Conservation (phyloP, 2,329 filamentous ascomycete species). For the Epicoccum nigrum region DNA sequence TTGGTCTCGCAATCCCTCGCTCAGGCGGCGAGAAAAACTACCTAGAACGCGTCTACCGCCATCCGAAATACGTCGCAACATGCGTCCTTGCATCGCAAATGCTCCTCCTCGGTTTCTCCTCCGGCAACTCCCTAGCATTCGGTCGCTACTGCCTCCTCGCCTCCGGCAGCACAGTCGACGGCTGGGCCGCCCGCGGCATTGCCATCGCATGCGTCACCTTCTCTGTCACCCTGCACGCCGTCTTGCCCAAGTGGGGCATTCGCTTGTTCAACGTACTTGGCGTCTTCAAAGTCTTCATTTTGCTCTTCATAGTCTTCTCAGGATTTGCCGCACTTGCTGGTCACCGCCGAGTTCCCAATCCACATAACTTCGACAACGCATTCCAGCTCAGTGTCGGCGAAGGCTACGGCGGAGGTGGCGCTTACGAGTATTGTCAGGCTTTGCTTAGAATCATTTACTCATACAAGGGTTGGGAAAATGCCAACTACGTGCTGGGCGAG, state of each 20-base stretch:
- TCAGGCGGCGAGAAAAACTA: constrained; percentile 72
- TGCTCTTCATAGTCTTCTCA: constrained; percentile 66
- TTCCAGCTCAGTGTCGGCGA: constrained; percentile 55
- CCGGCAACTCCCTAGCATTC: constrained; percentile 64
- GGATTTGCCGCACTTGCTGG: constrained; percentile 51
- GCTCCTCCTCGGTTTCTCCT: constrained; percentile 66
- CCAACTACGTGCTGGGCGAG: constrained; percentile 66
- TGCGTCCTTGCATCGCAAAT: constrained; percentile 66
- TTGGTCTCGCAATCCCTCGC: constrained; percentile 66
- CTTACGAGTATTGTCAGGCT: constrained; percentile 59
- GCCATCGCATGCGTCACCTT: constrained; percentile 56
- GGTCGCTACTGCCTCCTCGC: constrained; percentile 65
- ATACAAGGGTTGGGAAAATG: constrained; percentile 69
- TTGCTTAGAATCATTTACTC: constrained; percentile 65
- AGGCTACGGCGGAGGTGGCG: constrained; percentile 43
- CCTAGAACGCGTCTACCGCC: constrained; percentile 66
- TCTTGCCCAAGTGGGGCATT: constrained; percentile 64
- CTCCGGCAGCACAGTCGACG: constrained; percentile 56
- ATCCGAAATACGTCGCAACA: constrained; percentile 64
- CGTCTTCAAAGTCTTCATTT: constrained; percentile 64
- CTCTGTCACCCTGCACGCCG: constrained; percentile 59
- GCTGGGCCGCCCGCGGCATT: constrained; percentile 64
- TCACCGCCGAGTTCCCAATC: constrained; percentile 50
- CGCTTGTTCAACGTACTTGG: constrained; percentile 65
- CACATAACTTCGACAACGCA: constrained; percentile 63